Base-by-base conservation (phyloP, 2,329 filamentous ascomycete genomes). In the Fusarium equiseti region DNA sequence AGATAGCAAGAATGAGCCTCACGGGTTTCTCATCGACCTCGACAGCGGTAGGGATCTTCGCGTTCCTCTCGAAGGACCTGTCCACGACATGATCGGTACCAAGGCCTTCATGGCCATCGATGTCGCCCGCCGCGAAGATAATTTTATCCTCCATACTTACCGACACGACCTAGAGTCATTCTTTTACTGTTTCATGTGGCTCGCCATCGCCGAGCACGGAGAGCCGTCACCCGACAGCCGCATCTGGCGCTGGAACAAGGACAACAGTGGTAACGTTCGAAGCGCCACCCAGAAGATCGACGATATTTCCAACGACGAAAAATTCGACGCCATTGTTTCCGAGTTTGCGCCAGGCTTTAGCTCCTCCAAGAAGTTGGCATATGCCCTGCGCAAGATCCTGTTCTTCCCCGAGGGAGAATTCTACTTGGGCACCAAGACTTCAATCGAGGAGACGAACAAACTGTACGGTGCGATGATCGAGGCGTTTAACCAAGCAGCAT, bases 141-240 rank as follows among this genome's bases (percentile, higher is more conserved):
- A 54, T 9, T 11, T 7, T 3, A 53, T 65, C 4, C 15, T 13
- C 0, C 68, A 66, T 11, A 76, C 70, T 3, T 77, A 75, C 32
- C 66, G 72, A 2, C 73, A 78, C 11, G 76, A 78, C 15, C 64
- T 78, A 0, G 77, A 78, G 49, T 73, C 77, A 1, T 77, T 78
- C 31, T 29, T 78, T 7, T 78, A 77, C 20, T 68, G 75, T 5
- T 63, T 77, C 2, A 6, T 77, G 5, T 73, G 66, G 64, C 56
- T 53, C 8, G 58, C 45, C 10, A 49, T 58, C 18, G 16, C 22
- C 13, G 43, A 40, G 2, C 22, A 59, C 12, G 18, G 15, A 6
- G 16, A 24, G 20, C 9, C 51, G n/a, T 18, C 63, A 15, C 2
- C 32, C 3, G 24, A 35, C 6, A 69, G 66, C 22, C 50, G 46